phyloP scores from a whole-genome alignment of 345 rosid genomes.

The Populus alba region DNA sequence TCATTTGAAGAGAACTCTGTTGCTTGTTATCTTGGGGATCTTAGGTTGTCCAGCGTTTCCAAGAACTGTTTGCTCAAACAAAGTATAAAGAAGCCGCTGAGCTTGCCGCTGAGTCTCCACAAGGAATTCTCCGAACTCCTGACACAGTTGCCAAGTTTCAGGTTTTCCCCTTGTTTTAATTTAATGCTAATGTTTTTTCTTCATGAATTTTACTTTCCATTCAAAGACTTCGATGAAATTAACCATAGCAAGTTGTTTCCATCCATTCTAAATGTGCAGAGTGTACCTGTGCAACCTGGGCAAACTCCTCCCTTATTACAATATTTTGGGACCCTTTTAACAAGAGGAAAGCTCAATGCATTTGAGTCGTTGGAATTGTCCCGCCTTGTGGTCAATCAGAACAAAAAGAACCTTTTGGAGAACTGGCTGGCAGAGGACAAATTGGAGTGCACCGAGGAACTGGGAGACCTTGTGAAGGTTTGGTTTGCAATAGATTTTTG shows the following conservation, averaged over 20 bases:
- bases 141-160: constrained; percentile 98
- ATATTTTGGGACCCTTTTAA: constrained; percentile 94
- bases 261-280: constrained; percentile 42
- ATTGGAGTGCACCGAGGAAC: constrained; percentile 97
- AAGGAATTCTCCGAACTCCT: constrained; percentile 92
- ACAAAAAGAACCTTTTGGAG: constrained; percentile 93
- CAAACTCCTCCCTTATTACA: constrained; percentile 97
- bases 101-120: constrained; percentile 99
- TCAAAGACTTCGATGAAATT: neutral
- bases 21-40: constrained; percentile 1
- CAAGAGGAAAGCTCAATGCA: constrained; percentile 93
- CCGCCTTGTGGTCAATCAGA: constrained; percentile 97
- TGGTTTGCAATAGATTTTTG: neutral
- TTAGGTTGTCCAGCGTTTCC: constrained; percentile 98
- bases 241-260: constrained; percentile 4
- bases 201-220: neutral
- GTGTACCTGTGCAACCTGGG: constrained; percentile 99
- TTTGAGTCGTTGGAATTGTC: constrained; percentile 97
- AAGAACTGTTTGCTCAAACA: constrained; percentile 93
- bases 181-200: neutral
- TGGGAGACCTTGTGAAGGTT: constrained; percentile 99
- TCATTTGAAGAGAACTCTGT: neutral
- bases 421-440: constrained; percentile 99
- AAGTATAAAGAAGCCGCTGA: constrained; percentile 99
- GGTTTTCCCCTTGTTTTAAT: constrained; percentile 43